A percentile compares a stretch with the other conserved stretches of the same genome.
Conservation (phyloP, 106 monocot species). For the Narthecium ossifragum region DNA sequence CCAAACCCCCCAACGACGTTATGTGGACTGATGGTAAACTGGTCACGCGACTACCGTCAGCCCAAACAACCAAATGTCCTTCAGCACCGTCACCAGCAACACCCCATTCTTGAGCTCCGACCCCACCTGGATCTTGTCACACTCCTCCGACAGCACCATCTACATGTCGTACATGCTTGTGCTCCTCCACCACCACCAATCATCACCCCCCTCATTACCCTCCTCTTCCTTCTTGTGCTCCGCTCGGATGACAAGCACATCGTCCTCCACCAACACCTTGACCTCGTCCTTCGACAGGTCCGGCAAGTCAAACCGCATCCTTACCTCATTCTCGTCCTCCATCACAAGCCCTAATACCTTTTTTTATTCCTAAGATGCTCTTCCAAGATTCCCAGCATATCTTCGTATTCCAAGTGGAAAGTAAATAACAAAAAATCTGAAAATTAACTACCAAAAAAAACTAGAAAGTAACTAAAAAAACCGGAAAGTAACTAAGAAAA, state of each 20-base stretch:
- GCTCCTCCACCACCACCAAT: slow-evolving; percentile 11
- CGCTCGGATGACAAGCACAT: slow-evolving; percentile 57
- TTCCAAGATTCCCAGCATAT: too few relatives aligned
- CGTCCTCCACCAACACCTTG: slow-evolving; percentile 64
- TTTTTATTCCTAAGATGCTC: too few relatives aligned
- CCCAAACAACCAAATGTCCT: too few relatives aligned
- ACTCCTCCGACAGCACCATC: slow-evolving; percentile 49
- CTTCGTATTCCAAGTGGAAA: too few relatives aligned
- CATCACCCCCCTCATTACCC: not conserved
- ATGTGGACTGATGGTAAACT: too few relatives aligned
- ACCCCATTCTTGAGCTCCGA: slow-evolving; percentile 82
- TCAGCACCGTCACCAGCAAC: slow-evolving; percentile 50
- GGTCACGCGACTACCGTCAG: too few relatives aligned
- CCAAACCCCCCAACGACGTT: too few relatives aligned
- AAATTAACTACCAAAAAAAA: too few relatives aligned
- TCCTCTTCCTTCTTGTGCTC: slow-evolving; percentile 34
- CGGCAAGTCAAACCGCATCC: slow-evolving; percentile 86
- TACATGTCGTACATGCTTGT: slow-evolving; percentile 42
- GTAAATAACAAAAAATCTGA: too few relatives aligned
- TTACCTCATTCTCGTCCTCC: slow-evolving; percentile 68
- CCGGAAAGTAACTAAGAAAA: too few relatives aligned
- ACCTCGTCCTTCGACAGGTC: slow-evolving; percentile 74
- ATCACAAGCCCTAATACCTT: slow-evolving; percentile 54
- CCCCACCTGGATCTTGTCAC: slow-evolving; percentile 53
- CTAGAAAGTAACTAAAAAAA: too few relatives aligned